phyloP scores from a whole-genome alignment of 257 asterid species.

The Fraxinus anomala region DNA sequence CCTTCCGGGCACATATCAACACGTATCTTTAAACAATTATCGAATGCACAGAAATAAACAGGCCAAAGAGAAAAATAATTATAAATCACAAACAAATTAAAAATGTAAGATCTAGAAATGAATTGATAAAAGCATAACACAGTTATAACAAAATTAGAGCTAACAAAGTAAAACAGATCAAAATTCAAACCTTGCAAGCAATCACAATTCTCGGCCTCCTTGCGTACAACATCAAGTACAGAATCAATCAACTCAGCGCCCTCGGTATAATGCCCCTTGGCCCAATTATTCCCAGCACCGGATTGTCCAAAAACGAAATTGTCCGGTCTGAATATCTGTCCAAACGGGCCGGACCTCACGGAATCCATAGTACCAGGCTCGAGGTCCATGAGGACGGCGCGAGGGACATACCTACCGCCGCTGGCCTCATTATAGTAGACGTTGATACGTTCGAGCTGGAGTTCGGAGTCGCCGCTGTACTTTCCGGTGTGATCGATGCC shows the following conservation, averaged over 20 bases:
- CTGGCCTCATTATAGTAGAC: slow-evolving; percentile 46
- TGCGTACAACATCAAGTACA: slow-evolving; percentile 45
- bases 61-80: too few relatives aligned
- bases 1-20: not conserved
- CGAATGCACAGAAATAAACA: too few relatives aligned
- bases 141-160: not conserved
- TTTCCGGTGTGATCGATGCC: slow-evolving; percentile 40
- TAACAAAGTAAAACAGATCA: not conserved
- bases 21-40: not conserved
- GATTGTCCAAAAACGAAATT: slow-evolving; percentile 48
- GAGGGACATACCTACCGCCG: slow-evolving; percentile 47
- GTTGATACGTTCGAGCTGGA: slow-evolving; percentile 44
- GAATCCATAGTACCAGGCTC: slow-evolving; percentile 51
- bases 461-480: slow-evolving; percentile 38
- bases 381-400: slow-evolving; percentile 48
- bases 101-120: not conserved
- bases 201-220: slow-evolving; percentile 44
- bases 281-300: slow-evolving; percentile 48
- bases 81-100: too few relatives aligned
- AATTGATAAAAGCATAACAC: not conserved
- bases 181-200: slow-evolving; percentile 38
- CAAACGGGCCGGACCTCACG: slow-evolving; percentile 41
- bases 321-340: slow-evolving; percentile 47
- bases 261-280: slow-evolving; percentile 44
- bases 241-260: slow-evolving; percentile 46